Evolutionary conservation across 2,329 filamentous ascomycete genomes (phyloP).

Genomic region (Arthroderma sp.): DNA sequence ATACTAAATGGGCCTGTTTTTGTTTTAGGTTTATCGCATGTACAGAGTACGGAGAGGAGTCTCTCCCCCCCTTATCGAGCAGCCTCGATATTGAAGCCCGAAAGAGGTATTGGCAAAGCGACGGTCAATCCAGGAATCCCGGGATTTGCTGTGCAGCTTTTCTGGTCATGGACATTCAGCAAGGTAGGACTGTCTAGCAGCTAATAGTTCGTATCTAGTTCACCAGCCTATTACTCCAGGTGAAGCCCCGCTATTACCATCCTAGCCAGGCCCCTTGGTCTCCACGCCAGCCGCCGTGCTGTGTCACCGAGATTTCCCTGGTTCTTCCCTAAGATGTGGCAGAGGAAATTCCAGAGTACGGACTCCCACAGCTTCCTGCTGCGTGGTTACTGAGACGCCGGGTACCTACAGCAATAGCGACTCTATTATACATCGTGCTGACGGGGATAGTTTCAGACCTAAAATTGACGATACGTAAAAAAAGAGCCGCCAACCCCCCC

Average conservation of each 20-base stretch:
- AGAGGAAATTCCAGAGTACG: background rate
- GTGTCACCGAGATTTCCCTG: conserved; percentile 6
- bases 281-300: conserved; percentile 4
- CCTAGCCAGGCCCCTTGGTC: background rate
- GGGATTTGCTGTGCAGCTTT: background rate
- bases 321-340: background rate
- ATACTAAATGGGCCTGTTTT: background rate
- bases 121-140: background rate
- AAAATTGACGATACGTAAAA: background rate
- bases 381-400: conserved; percentile 3
- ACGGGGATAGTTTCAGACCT: conserved; percentile 1
- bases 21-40: background rate
- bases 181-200: background rate
- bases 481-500: background rate
- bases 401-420: conserved; percentile 12
- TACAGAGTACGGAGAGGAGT: background rate
- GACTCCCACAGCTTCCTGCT: background rate
- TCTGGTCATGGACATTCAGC: background rate
- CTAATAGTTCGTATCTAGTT: conserved; percentile 2
- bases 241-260: background rate
- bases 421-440: conserved; percentile 5
- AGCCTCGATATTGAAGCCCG: background rate
- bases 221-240: background rate
- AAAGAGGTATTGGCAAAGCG: background rate
- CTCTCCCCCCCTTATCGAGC: background rate